Percentiles rank a stretch among this genome's conserved stretches.
Conservation (phyloP, 176 grass and related monocot genomes). For the Juncus effusus region DNA sequence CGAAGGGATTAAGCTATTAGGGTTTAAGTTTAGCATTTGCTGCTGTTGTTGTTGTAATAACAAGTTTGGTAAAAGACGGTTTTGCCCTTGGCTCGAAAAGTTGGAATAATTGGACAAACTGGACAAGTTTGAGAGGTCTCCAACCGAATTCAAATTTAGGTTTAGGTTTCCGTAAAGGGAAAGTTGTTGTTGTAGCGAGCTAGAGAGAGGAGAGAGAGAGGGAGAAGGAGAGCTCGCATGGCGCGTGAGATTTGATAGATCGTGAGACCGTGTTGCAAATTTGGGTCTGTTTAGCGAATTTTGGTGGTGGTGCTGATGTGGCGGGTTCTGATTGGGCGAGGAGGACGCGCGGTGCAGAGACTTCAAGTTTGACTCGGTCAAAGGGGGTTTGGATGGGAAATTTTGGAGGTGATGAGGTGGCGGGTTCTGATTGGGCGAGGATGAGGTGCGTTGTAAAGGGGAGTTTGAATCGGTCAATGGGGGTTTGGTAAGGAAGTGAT, state of each 20-base stretch:
- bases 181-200: constrained; percentile 32
- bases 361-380: constrained; percentile 1
- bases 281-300: constrained; percentile 19
- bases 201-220: constrained; percentile 22
- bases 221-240: constrained; percentile 31
- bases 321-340: constrained; percentile 26
- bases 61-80: background rate
- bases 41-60: background rate
- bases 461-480: constrained; percentile 8
- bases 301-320: constrained; percentile 16
- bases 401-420: background rate
- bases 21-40: background rate
- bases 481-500: background rate
- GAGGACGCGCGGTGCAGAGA: constrained; percentile 31
- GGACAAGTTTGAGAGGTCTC: background rate
- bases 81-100: constrained; percentile 21
- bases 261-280: constrained; percentile 6
- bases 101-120: background rate
- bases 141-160: constrained; percentile 3
- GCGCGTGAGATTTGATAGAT: constrained; percentile 20
- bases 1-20: constrained; percentile 22
- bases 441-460: constrained; percentile 30
- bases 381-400: background rate
- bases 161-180: constrained; percentile 5
- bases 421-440: constrained; percentile 26